phyloP scores from a whole-genome alignment of 305 asterid genomes.

The Salvia sclarea region DNA sequence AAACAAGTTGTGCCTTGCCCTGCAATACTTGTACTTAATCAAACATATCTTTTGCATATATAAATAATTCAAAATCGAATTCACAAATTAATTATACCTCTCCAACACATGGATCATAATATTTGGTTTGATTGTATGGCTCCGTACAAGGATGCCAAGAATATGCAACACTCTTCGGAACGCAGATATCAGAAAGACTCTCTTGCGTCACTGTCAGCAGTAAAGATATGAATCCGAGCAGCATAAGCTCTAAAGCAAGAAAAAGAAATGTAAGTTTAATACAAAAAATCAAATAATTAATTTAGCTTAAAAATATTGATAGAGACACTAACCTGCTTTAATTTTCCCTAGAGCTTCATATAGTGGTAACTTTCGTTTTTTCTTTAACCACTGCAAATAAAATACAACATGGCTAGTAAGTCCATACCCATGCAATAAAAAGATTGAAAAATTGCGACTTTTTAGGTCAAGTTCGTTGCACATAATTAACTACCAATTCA shows the following conservation, averaged over 20 bases:
- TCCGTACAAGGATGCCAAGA: constrained; percentile 77
- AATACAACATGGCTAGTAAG: not conserved
- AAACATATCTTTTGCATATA: not conserved
- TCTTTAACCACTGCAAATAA: constrained; percentile 63
- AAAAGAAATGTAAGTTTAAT: not conserved
- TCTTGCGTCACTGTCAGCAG: constrained; percentile 55
- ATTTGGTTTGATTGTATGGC: constrained; percentile 3
- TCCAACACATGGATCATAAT: constrained; percentile 47
- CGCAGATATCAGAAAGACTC: constrained; percentile 48
- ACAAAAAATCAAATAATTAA: not conserved
- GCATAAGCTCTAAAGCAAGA: constrained; percentile 57
- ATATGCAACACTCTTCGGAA: constrained; percentile 52
- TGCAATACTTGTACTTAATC: constrained; percentile 32
- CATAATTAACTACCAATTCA: constrained; percentile 45
- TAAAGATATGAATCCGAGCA: constrained; percentile 76
- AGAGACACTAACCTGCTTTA: constrained; percentile 52
- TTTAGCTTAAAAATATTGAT: not conserved
- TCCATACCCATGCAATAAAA: not conserved
- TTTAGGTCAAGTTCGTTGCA: not conserved
- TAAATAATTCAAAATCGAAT: not conserved
- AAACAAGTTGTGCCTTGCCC: constrained; percentile 63
- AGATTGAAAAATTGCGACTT: too few relatives aligned
- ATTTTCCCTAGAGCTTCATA: constrained; percentile 75
- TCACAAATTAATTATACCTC: constrained; percentile 33
- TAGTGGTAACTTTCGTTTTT: constrained; percentile 46